phyloP scores from a whole-genome alignment of 176 grass and related monocot genomes.

The Neostapfia colusana region DNA sequence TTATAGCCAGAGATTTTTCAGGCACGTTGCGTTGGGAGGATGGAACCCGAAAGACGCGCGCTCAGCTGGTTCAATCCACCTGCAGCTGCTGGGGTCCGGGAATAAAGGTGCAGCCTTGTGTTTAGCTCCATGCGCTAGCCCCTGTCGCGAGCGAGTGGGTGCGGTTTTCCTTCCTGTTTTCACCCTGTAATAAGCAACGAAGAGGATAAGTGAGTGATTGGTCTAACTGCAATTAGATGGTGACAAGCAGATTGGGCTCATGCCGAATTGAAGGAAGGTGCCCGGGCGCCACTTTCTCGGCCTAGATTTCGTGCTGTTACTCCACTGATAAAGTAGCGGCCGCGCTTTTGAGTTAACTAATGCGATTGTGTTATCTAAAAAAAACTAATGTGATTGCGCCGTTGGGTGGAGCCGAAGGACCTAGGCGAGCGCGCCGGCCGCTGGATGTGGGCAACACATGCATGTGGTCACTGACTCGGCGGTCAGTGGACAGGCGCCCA shows the following conservation, averaged over 20 bases:
- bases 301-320: conserved; percentile 6
- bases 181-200: too few relatives aligned
- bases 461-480: not conserved
- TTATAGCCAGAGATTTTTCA: conserved; percentile 27
- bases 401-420: not conserved
- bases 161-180: not conserved
- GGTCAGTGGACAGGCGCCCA: not conserved
- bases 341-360: conserved; percentile 32
- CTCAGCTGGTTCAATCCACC: not conserved
- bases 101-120: conserved; percentile 21
- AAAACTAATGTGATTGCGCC: conserved; percentile 1
- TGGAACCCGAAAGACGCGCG: conserved; percentile 20
- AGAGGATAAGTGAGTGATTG: not conserved
- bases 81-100: not conserved
- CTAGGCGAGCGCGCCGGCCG: not conserved
- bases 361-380: too few relatives aligned
- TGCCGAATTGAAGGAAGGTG: not conserved
- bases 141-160: conserved; percentile 31
- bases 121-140: conserved; percentile 16
- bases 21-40: conserved; percentile 5
- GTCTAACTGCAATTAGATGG: not conserved
- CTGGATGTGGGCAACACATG: too few relatives aligned
- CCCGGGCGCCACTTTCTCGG: conserved; percentile 9
- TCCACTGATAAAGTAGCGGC: not conserved
- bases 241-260: conserved; percentile 4